Evolutionary conservation across 2,329 filamentous ascomycete genomes (phyloP), one percentile per base, ranked within the genome.

Genomic region (Aspergillus quadricinctus): DNA sequence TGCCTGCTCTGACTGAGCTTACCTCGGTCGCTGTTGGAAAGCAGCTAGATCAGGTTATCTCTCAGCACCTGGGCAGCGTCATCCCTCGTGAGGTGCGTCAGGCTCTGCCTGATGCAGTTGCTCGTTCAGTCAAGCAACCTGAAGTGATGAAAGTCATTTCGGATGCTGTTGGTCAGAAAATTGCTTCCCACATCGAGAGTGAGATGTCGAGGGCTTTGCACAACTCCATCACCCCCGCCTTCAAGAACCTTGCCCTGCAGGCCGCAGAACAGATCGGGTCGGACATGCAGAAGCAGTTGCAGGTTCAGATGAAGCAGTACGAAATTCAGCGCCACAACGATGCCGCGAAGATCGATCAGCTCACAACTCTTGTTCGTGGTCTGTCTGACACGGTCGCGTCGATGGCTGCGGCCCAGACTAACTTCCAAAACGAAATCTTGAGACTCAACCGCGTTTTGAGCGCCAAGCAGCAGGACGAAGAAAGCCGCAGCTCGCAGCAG

Each of bases 11-110:
- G 55, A 83, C 86, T 43, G 82, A 86, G 52, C 80, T 87, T 45
- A 85, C 89, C 14, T 81, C 84, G 48, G 83, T 85, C 59, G 82
- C 87, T 4, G 80, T 96, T 28, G 83, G 88, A 54, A 87, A 88
- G 59, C 86, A 90, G 69, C 79, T 97, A 25, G 82, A 84, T 55
- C 81, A 83, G 61, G 85, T 85, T 58, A 76, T 97, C 54, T 83
- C 84, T 61, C 81, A 84, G 50, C 82, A 88, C 52, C 74, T 95
- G 41, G 80, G 84, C n/a, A 80, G 81, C 43, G 78, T 81, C 1
- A 74, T 96, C 46, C 85, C 89, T 55, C 85, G 86, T 62, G 90
- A 96, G 72, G 77, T 96, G 61, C 87, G 88, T 67, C 82, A 81
- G 55, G 75, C 81, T 37, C 78, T 97, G 37, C 90, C 91, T 1